Evolutionary conservation across 75 land plant genomes (phyloP), one percentile per base, ranked within the genome.

Genomic region (Pinus albicaulis): DNA sequence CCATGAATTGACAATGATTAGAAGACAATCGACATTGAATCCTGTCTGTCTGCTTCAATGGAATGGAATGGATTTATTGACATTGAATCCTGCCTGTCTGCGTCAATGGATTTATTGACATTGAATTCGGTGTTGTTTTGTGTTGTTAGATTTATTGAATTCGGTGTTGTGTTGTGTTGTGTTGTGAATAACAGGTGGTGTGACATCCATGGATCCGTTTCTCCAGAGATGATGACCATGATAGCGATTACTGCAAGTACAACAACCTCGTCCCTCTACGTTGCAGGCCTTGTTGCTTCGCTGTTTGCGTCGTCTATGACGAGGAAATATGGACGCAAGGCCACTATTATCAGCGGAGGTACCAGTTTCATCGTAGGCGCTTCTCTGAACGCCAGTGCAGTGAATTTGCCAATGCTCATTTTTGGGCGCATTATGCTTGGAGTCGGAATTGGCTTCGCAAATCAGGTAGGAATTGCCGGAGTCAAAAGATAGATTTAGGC

Each of bases 391-490:
- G 95, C 94, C 1, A 57, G 78, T 12, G 97, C 97, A 15, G 57
- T 71, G 15, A 92, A 94, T 63, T 62, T 92, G 31, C 75, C 66
- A 14, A 94, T 94, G 97, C 86, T 94, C n/a, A 71, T 94, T 19
- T 13, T 86, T 1, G 97, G 97, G 17, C 83, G 97, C 17, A 88
- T 94, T 79, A 84, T 94, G 92, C 97, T 94, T 38, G 95, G 97
- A 7, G 80, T 92, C 28, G 97, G 97, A 20, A 91, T 94, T 64
- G 97, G 97, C 8, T 94, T 94, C 68, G 97, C 92, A 28, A 92
- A 93, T 59, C 96, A 93, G 94, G 96, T 92, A 56, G 58, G 55
- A 25, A 7, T 23, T 16, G 1, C 28, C 31, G 13, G 36, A 48
- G 36, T 17, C 19, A 17, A 16, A 36, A 16, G 36, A 28, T 28